Evolutionary conservation across 345 rosid genomes (phyloP).

Genomic region (Cochlearia excelsa): DNA sequence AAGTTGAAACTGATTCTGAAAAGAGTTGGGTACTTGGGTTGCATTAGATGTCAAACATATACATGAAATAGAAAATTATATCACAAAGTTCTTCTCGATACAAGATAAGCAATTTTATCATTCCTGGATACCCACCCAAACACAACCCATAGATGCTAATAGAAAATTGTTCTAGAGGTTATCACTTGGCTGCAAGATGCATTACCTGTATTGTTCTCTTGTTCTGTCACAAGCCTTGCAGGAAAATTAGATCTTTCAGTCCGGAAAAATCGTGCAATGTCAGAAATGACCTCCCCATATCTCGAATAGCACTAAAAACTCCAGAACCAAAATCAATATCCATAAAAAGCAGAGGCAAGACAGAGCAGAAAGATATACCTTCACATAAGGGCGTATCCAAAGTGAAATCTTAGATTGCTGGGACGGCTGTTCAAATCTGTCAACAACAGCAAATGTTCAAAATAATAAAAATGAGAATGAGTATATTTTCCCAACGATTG

Average conservation of each 20-base stretch:
- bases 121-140: slow-evolving; percentile 9
- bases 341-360: slow-evolving; percentile 13
- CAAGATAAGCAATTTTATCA: slow-evolving; percentile 16
- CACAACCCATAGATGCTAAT: slow-evolving; percentile 11
- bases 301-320: slow-evolving; percentile 68
- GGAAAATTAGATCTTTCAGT: slow-evolving; percentile 42
- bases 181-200: slow-evolving; percentile 30
- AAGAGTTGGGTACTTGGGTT: slow-evolving; percentile 16
- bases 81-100: slow-evolving; percentile 11
- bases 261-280: slow-evolving; percentile 83
- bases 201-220: slow-evolving; percentile 47
- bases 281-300: slow-evolving; percentile 80
- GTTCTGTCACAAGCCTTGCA: slow-evolving; percentile 37
- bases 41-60: slow-evolving; percentile 10
- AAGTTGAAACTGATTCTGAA: slow-evolving; percentile 29
- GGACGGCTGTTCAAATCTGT: slow-evolving; percentile 71
- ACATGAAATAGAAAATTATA: not conserved
- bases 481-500: not conserved
- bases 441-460: slow-evolving; percentile 20
- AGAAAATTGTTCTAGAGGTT: not conserved
- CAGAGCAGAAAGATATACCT: slow-evolving; percentile 45
- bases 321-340: slow-evolving; percentile 27
- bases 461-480: slow-evolving; percentile 9
- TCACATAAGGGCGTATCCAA: slow-evolving; percentile 89
- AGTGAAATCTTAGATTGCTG: slow-evolving; percentile 79